Conservation (phyloP, 495 filamentous ascomycete genomes). For the Aspergillus bertholletiae region DNA sequence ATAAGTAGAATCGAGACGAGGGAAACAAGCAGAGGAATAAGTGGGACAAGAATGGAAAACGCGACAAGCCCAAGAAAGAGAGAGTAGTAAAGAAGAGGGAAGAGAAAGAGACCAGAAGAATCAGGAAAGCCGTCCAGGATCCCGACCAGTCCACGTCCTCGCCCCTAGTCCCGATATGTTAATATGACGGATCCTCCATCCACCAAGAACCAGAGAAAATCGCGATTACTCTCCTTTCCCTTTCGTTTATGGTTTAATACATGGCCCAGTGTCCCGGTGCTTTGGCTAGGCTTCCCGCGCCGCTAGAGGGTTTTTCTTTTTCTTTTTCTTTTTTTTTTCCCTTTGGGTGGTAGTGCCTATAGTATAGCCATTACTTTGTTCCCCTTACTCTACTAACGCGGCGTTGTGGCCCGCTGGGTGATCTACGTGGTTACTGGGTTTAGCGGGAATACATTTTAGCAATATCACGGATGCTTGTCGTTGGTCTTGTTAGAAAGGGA, state of each 20-base stretch:
- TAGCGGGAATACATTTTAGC: conserved; percentile 11
- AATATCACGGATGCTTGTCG: conserved; percentile 7
- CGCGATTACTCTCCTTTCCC: conserved; percentile 10
- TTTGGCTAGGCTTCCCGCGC: conserved; percentile 10
- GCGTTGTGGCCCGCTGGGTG: conserved; percentile 13
- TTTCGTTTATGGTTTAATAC: conserved; percentile 9
- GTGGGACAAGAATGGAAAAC: conserved; percentile 12
- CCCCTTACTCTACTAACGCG: conserved; percentile 14
- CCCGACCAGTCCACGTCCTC: conserved; percentile 33
- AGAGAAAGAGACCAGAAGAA: conserved; percentile 18
- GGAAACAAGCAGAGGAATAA: conserved; percentile 9
- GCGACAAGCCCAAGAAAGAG: conserved; percentile 15
- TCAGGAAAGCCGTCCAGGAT: conserved; percentile 36
- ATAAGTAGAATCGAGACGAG: conserved; percentile 1
- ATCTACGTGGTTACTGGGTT: conserved; percentile 18
- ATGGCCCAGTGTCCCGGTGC: conserved; percentile 10
- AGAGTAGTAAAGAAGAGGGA: conserved; percentile 17
- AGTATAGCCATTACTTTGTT: not conserved
- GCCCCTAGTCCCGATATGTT: conserved; percentile 49
- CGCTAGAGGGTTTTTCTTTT: not conserved
- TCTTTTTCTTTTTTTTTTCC: not conserved
- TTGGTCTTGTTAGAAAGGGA: conserved; percentile 14
- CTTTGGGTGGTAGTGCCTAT: not conserved
- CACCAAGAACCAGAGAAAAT: conserved; percentile 28
- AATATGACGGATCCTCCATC: conserved; percentile 47